Base-by-base conservation (phyloP, 768 basidiomycete species). In the Crassisporium funariophilum region DNA sequence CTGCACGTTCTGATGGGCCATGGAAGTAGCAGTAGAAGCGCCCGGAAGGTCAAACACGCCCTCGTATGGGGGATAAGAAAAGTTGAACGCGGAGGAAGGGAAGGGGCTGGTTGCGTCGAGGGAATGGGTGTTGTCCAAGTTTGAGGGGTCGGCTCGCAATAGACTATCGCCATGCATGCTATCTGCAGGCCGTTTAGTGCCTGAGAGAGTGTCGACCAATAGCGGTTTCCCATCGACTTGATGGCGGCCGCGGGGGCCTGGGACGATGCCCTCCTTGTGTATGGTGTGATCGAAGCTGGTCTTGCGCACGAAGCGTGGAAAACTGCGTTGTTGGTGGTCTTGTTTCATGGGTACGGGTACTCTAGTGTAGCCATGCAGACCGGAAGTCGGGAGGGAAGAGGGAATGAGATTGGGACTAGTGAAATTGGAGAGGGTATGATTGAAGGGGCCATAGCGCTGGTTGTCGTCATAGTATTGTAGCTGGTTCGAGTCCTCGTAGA, bases 241-340 rank as follows among this genome's bases (percentile, higher is more conserved):
- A 69, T 91, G 88, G 39, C 88, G 76, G 46, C 86, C 85, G 55
- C 77, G 77, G 39, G 81, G 66, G 33, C 78, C 80, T 22, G 72
- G 60, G 48, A 82, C 70, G 44, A 84, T 76, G 27, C 77, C 81
- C 50, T 86, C 83, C 53, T 79, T 81, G 27, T 79, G 77, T 31
- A 95, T 85, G 3, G 93, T 94, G 67, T 94, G 93, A 66, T 97
- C 93, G 64, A 94, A 95, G 67, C 91, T 93, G 36, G 93, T 91
- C 75, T 97, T 97, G 51, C 93, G 82, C 48, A 92, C 90, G 66
- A 88, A 87, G 49, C 86, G 81, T 42, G 93, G 90, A 62, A 93
- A 90, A 22, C 76, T 67, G 52, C 77, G 82, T 46, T 66, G 64
- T 15, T 63, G 52, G 39, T 53, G 63, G 49, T 24, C 59, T 54